phyloP scores from a whole-genome alignment of 169 alveolate genomes.

The Eimeria tenella region DNA sequence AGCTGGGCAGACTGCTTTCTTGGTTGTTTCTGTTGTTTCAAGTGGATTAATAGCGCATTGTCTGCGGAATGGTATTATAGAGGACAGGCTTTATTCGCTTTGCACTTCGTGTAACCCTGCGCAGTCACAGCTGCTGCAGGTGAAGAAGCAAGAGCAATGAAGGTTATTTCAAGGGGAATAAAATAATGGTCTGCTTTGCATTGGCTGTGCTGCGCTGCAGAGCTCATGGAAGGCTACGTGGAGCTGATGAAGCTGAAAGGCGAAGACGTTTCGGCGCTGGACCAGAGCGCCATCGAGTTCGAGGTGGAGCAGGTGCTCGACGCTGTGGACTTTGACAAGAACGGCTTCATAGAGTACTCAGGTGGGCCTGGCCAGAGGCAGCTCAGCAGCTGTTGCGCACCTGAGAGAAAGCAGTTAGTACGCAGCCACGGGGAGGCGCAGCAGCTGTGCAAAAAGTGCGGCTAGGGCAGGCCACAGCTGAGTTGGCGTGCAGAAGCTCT shows the following conservation, averaged over 20 bases:
- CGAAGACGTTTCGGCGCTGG: constrained; percentile 85
- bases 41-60: too few relatives aligned
- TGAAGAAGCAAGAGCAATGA: too few relatives aligned
- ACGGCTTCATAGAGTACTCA: constrained; percentile 92
- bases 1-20: neutral
- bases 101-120: too few relatives aligned
- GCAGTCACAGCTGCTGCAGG: too few relatives aligned
- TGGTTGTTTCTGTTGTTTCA: neutral
- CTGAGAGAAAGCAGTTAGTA: too few relatives aligned
- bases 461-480: too few relatives aligned
- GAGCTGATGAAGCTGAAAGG: constrained; percentile 90
- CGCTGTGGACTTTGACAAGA: constrained; percentile 91
- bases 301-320: constrained; percentile 91
- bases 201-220: constrained; percentile 71
- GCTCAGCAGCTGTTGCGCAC: too few relatives aligned
- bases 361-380: constrained; percentile 62
- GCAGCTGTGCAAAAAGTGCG: too few relatives aligned
- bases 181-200: neutral
- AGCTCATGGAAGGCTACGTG: constrained; percentile 90
- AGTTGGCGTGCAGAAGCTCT: too few relatives aligned
- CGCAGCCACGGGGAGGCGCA: too few relatives aligned
- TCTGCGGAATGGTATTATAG: too few relatives aligned
- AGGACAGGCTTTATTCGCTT: too few relatives aligned
- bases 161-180: neutral
- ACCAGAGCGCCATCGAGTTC: constrained; percentile 88